Conservation (phyloP, 2,329 filamentous ascomycete species). For the Colletotrichum kahawae region DNA sequence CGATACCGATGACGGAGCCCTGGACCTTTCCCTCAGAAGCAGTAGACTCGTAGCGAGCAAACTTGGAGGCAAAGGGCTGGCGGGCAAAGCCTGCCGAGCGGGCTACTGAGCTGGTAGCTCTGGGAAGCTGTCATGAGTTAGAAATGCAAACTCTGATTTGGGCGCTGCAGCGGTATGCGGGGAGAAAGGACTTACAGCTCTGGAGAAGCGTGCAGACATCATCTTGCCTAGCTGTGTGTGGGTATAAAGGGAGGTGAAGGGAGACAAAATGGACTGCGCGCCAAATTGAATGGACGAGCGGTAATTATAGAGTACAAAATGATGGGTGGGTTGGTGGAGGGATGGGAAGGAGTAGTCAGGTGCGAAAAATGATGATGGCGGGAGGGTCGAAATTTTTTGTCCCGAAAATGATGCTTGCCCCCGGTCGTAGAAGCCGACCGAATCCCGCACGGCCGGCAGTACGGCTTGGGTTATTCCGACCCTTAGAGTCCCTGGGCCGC, state of each 20-base stretch:
- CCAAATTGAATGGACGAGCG: conserved; percentile 19
- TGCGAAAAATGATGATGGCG: conserved; percentile 25
- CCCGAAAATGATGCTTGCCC: conserved; percentile 34
- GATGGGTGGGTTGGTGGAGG: conserved; percentile 4
- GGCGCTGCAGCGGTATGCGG: conserved; percentile 1
- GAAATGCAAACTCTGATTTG: conserved; percentile 17
- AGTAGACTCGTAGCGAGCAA: conserved; percentile 80
- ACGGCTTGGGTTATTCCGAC: conserved; percentile 16
- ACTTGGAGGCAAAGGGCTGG: conserved; percentile 73
- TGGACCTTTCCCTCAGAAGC: conserved; percentile 79
- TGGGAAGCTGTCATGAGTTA: conserved; percentile 68
- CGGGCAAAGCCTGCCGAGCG: conserved; percentile 71
- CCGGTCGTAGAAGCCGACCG: conserved; percentile 47
- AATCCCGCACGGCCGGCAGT: conserved; percentile 36
- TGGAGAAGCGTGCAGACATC: conserved; percentile 74
- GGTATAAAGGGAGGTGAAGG: conserved; percentile 31
- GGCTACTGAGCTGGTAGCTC: conserved; percentile 72
- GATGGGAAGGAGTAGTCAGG: neutral
- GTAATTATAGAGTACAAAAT: conserved; percentile 23
- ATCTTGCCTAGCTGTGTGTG: conserved; percentile 53
- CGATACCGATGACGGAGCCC: conserved; percentile 96
- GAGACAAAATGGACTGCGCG: conserved; percentile 24
- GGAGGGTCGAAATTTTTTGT: conserved; percentile 41
- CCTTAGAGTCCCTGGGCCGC: neutral
- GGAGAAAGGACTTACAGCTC: conserved; percentile 68